Evolutionary conservation across 2,329 filamentous ascomycete species (phyloP).

Genomic region (Juglanconis oblonga): DNA sequence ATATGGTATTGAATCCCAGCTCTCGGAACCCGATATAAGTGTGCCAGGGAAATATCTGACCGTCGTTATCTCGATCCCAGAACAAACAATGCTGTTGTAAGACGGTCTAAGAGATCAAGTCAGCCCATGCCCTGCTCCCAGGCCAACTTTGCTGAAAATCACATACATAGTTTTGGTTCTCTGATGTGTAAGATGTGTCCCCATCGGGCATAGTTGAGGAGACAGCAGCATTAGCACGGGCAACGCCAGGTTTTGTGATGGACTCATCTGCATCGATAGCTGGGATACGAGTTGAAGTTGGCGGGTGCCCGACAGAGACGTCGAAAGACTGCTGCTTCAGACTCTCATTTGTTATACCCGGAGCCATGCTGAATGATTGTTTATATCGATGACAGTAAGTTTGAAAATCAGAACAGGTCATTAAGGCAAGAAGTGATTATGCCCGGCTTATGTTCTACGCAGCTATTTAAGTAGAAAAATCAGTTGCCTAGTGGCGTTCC

Average conservation of each 20-base stretch:
- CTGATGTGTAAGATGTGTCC: background rate
- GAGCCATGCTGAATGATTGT: background rate
- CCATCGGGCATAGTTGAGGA: background rate
- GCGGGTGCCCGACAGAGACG: background rate
- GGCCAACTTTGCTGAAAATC: too few relatives aligned
- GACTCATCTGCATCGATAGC: background rate
- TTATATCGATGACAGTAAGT: background rate
- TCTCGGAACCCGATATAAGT: constrained; percentile 38
- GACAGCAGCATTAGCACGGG: background rate
- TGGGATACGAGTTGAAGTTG: background rate
- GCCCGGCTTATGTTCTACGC: too few relatives aligned
- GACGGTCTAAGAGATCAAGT: constrained; percentile 23
- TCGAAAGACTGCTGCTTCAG: background rate
- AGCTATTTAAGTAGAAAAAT: too few relatives aligned
- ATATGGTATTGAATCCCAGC: constrained; percentile 36
- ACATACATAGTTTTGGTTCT: background rate
- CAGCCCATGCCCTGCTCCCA: too few relatives aligned
- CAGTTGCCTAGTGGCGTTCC: too few relatives aligned
- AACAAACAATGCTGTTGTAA: constrained; percentile 40
- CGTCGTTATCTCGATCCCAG: constrained; percentile 40
- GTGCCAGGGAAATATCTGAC: constrained; percentile 36
- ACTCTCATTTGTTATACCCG: background rate
- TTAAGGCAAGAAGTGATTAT: constrained; percentile 28
- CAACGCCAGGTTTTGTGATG: background rate
- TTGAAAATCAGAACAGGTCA: constrained; percentile 52